Conservation (phyloP, 371 early-diverging fungal genomes). For the Mucor saturninus region DNA sequence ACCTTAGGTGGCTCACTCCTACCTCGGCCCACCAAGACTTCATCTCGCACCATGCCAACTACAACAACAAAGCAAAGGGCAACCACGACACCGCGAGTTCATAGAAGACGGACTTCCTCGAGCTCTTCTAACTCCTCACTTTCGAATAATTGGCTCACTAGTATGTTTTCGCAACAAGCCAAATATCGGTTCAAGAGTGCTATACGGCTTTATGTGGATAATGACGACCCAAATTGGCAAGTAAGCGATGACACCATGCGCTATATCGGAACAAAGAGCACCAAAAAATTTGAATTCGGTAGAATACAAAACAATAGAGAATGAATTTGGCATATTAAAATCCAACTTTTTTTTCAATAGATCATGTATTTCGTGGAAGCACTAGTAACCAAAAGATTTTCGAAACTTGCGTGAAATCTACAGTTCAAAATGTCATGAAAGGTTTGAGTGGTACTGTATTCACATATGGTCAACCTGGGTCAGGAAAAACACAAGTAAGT, state of each 20-base stretch:
- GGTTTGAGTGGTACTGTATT: conserved; percentile 57
- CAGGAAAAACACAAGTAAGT: conserved; percentile 74
- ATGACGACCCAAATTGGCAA: conserved; percentile 18
- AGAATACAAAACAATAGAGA: not conserved
- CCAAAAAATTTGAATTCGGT: conserved; percentile 27
- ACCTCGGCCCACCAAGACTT: conserved; percentile 3
- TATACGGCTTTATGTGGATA: conserved; percentile 11
- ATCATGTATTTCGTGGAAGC: conserved; percentile 10
- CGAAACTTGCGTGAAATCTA: not conserved
- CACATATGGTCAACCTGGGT: conserved; percentile 81
- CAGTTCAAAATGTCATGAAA: conserved; percentile 16
- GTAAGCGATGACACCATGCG: conserved; percentile 3
- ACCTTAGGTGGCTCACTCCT: not conserved
- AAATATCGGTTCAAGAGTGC: conserved; percentile 18
- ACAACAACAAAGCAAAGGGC: conserved; percentile 11
- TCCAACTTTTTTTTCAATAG: not conserved
- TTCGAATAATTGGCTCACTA: conserved; percentile 11
- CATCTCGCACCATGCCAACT: conserved; percentile 1
- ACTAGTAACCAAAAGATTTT: conserved; percentile 6
- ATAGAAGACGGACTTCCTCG: conserved; percentile 15
- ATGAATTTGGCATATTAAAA: no score
- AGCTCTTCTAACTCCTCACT: conserved; percentile 14
- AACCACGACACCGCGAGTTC: conserved; percentile 14
- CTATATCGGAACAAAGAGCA: conserved; percentile 15
- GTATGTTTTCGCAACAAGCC: conserved; percentile 6